Evolutionary conservation across 1,139 yeast species (phyloP).

Genomic region (Geotrichum fermentans): DNA sequence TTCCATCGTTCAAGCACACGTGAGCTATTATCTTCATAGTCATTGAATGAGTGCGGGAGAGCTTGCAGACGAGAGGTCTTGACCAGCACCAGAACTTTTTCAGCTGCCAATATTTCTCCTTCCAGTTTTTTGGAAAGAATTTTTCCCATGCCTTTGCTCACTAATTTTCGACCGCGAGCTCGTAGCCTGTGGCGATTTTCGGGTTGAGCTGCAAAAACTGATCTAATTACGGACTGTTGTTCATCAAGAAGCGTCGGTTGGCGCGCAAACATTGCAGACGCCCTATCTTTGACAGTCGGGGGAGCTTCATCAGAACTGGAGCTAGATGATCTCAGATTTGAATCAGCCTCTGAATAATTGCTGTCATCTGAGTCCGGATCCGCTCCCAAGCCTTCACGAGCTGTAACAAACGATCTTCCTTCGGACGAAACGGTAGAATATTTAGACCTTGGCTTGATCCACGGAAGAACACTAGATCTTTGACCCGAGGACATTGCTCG

Average conservation of each 20-base stretch:
- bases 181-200: background rate
- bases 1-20: slow-evolving; percentile 67
- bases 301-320: too few species aligned
- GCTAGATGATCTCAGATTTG: too few species aligned
- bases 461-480: too few species aligned
- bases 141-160: slow-evolving; percentile 4
- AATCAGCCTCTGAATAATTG: too few species aligned
- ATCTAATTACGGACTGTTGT: slow-evolving; percentile 2
- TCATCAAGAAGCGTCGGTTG: slow-evolving; percentile 9
- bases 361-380: too few species aligned
- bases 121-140: slow-evolving; percentile 28
- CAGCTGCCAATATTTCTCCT: slow-evolving; percentile 64
- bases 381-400: too few species aligned
- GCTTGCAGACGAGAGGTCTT: slow-evolving; percentile 38
- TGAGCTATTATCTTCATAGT: slow-evolving; percentile 49
- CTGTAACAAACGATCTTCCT: slow-evolving; percentile 17
- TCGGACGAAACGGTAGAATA: slow-evolving; percentile 2
- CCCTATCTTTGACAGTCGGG: too few species aligned
- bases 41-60: slow-evolving; percentile 39
- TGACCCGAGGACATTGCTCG: background rate
- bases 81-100: slow-evolving; percentile 61
- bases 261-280: too few species aligned
- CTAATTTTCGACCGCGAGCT: background rate
- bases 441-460: background rate
- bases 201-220: background rate